Evolutionary conservation across 306 rosid genomes (phyloP), one percentile per base, ranked within the genome.

Genomic region (Fragaria nilgerrensis): DNA sequence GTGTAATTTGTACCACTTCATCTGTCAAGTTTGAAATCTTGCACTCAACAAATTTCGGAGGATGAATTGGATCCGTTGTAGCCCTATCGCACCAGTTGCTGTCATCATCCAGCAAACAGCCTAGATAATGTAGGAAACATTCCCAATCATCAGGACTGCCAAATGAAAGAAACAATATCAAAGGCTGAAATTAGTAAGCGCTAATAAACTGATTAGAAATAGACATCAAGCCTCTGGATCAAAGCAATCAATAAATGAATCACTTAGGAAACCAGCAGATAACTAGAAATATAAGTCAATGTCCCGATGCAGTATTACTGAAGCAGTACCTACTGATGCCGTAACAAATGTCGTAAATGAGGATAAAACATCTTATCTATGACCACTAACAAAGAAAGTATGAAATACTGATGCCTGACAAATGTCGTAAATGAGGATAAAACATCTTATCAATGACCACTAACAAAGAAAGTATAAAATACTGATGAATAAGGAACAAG

Each of bases 131-230:
- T 86, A 91, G 90, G 88, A 93, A 91, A 84, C 90, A 82, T 83
- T 91, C 89, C 99, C 99, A 96, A 80, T 96, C 99, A 84, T 96
- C 98, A 81, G 97, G 96, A 85, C 99, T 96, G 97, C 89, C 90
- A 88, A 47, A 84, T 67, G 81, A 84, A 82, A 73, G 77, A 81
- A 77, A 78, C 76, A 80, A 58, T 36, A 77, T 85, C 68, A 91
- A 69, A 44, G 53, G 55, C 76, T 52, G 44, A 75, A 56, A 70
- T 44, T 72, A 50, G 68, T 49, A 23, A 48, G 45, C 36, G 43
- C 17, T 37, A 74, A 22, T 15, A 58, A n/a, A 25, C n/a, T 25
- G 36, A 75, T 34, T 20, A 47, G 32, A 61, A 27, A 13, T 43
- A 47, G 9, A 37, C 49, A 65, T 48, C 50, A 52, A 17, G 66